Evolutionary conservation across 2,329 filamentous ascomycete genomes (phyloP).

Genomic region (Plenodomus biglobosus): DNA sequence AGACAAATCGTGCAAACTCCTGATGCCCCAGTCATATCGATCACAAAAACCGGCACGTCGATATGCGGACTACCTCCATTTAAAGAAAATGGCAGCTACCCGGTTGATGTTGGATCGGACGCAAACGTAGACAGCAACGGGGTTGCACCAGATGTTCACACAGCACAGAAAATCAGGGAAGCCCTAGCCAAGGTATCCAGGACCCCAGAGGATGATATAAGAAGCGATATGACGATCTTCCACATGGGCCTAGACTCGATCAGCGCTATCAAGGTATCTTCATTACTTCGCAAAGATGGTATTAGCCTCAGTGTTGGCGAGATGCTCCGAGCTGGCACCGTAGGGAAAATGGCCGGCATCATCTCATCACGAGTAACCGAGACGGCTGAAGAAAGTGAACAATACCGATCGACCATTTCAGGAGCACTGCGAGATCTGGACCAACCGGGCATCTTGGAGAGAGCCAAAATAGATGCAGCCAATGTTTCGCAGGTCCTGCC

Average conservation of each 20-base stretch:
- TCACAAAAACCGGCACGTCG: slow-evolving; percentile 56
- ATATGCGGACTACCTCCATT: slow-evolving; percentile 64
- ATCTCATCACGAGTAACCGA: slow-evolving; percentile 20
- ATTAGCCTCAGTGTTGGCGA: slow-evolving; percentile 69
- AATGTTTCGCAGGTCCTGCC: slow-evolving; percentile 64
- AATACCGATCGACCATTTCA: slow-evolving; percentile 4
- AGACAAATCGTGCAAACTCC: slow-evolving; percentile 55
- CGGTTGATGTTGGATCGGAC: not conserved
- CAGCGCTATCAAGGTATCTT: slow-evolving; percentile 80
- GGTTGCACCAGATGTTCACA: slow-evolving; percentile 28
- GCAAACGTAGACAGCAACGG: not conserved
- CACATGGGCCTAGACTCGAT: slow-evolving; percentile 90
- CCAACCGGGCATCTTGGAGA: slow-evolving; percentile 42
- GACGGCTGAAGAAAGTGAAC: slow-evolving; percentile 1
- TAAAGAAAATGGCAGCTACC: slow-evolving; percentile 22
- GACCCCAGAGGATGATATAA: slow-evolving; percentile 60
- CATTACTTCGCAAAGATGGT: slow-evolving; percentile 65
- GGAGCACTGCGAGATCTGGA: slow-evolving; percentile 46
- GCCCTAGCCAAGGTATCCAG: slow-evolving; percentile 61
- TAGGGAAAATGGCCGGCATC: slow-evolving; percentile 62
- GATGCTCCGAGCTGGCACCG: slow-evolving; percentile 66
- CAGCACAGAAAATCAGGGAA: slow-evolving; percentile 48
- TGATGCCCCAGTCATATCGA: slow-evolving; percentile 56
- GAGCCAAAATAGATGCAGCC: slow-evolving; percentile 46
- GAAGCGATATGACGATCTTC: slow-evolving; percentile 67